Evolutionary conservation across 176 grass and related monocot species (phyloP), one percentile per base, ranked within the genome.

Genomic region (Lolium rigidum): DNA sequence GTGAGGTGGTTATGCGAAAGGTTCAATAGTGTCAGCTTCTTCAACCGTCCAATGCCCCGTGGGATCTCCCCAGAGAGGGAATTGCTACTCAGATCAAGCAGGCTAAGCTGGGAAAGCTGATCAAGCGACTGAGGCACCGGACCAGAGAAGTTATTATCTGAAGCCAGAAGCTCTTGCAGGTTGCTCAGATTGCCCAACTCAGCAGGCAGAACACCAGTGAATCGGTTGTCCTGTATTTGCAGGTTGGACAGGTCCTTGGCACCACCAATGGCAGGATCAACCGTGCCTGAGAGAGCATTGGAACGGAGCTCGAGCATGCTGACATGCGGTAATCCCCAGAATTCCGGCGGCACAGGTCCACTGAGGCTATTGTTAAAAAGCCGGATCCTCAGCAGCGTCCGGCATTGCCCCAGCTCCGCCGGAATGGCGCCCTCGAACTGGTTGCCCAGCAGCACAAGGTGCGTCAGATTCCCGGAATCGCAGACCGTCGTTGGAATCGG

Each of bases 51-150:
- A 46, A 96, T 17, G 3, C 72, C 80, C 10, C 9, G 49, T 7
- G 88, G 93, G 15, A 99, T 82, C 82, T 88, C 84, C 14, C 97
- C 94, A 1, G 94, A 90, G 8, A 99, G 56, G 6, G 90, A 99
- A 55, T 99, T 99, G 46, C 90, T 87, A 26, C 84, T 90, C 43
- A 99, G 56, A 79, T 94, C 90, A 25, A 99, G 83, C 41, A 35
- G 50, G 17, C 43, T 76, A 8, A 99, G 88, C 8, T 44, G 7
- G 0, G 61, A 38, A 74, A 96, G 25, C 4, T 87, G 52, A 14
- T 17, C 18, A 0, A 99, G 38, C 0, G 90, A 87, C 7, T 7
- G 16, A 0, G 90, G 97, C 81, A 99, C 64, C 2, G 87, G 80
- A 10, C 97, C 97, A 0, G 88, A 84, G 51, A 99, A 80, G 65